Conservation (phyloP, 139 green algal species). For the Chlorella sorokiniana region DNA sequence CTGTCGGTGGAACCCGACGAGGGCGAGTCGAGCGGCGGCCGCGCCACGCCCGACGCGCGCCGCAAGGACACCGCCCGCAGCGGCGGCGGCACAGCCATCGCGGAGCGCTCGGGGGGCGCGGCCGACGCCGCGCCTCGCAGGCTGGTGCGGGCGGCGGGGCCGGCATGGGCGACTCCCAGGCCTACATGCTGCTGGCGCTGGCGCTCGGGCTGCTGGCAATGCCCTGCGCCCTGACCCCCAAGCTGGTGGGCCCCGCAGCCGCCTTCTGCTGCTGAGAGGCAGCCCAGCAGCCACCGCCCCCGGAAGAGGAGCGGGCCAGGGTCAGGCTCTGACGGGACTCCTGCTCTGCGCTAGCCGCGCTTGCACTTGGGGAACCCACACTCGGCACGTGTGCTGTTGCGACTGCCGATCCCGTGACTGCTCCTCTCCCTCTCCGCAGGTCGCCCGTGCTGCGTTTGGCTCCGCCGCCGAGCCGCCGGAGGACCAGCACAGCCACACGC, state of each 20-base stretch:
- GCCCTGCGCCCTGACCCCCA: constrained; percentile 1
- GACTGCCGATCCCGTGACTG: no score
- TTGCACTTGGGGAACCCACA: not conserved
- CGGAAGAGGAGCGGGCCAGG: not conserved
- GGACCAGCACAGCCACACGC: constrained; percentile 35
- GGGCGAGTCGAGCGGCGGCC: not conserved
- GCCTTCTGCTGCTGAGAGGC: not conserved
- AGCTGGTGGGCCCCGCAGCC: not conserved
- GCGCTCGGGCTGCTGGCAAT: not conserved
- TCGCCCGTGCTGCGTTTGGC: constrained; percentile 31
- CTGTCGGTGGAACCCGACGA: not conserved
- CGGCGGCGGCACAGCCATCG: not conserved
- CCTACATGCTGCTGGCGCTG: constrained; percentile 36
- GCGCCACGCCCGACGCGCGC: not conserved
- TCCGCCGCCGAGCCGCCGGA: constrained; percentile 26
- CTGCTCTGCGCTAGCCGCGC: not conserved
- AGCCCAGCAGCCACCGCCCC: not conserved
- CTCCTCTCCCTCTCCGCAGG: not conserved
- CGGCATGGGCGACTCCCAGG: constrained; percentile 1
- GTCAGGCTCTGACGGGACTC: not conserved
- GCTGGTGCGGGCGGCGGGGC: not conserved
- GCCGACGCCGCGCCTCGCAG: no score
- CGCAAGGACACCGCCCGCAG: not conserved
- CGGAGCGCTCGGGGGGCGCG: not conserved
- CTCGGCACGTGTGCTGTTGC: not conserved